phyloP scores from a whole-genome alignment of 306 rosid species.

The Corylus americana region DNA sequence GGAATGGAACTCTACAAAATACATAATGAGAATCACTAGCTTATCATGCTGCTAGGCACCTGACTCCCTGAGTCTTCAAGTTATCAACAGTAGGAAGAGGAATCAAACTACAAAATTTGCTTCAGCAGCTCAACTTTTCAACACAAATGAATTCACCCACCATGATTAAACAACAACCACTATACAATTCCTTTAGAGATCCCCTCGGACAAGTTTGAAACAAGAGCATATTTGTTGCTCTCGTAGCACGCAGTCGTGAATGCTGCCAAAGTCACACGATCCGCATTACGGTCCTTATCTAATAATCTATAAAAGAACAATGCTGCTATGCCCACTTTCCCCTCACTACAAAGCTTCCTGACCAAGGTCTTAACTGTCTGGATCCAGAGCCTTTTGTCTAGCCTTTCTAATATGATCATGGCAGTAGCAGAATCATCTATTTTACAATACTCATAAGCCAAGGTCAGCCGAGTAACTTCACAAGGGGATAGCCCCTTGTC shows the following conservation, averaged over 20 bases:
- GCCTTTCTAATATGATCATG: slow-evolving; percentile 61
- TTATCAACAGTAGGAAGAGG: not conserved
- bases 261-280: slow-evolving; percentile 77
- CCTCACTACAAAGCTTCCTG: slow-evolving; percentile 76
- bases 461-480: slow-evolving; percentile 81
- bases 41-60: not conserved
- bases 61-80: not conserved
- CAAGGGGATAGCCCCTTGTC: slow-evolving; percentile 79
- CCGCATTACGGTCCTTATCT: slow-evolving; percentile 56
- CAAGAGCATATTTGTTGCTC: slow-evolving; percentile 80
- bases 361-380: slow-evolving; percentile 66
- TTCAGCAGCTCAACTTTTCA: not conserved
- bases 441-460: slow-evolving; percentile 81
- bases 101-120: not conserved
- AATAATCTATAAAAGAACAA: slow-evolving; percentile 73
- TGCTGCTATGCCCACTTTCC: slow-evolving; percentile 85
- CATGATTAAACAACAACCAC: not conserved
- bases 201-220: slow-evolving; percentile 66
- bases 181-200: slow-evolving; percentile 50
- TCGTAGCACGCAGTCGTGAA: slow-evolving; percentile 78
- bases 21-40: not conserved
- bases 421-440: slow-evolving; percentile 64
- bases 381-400: slow-evolving; percentile 72
- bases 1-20: not conserved
- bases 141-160: not conserved